Percentiles rank a stretch among this genome's conserved stretches.
phyloP scores from a whole-genome alignment of 768 basidiomycete genomes.

The Suillus subalutaceus region DNA sequence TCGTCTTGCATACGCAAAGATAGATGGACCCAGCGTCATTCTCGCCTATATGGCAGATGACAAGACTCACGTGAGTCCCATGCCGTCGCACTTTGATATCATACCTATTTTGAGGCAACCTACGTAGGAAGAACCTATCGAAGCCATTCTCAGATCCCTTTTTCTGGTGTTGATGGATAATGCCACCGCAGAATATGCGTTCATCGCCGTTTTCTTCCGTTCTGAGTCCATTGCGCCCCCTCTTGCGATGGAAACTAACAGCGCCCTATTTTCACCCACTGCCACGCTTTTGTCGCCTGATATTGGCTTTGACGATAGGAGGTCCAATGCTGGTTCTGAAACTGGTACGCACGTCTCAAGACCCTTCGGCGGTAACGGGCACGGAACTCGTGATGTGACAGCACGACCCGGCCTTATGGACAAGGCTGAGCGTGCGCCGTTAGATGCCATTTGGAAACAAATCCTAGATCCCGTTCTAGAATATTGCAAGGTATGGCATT shows the following conservation, averaged over 20 bases:
- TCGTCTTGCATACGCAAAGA: constrained; percentile 65
- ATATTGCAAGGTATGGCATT: constrained; percentile 67
- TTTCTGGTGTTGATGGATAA: constrained; percentile 95
- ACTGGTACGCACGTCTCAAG: constrained; percentile 38
- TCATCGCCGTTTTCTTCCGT: constrained; percentile 84
- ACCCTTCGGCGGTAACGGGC: constrained; percentile 28
- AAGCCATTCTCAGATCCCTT: constrained; percentile 83
- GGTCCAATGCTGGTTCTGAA: constrained; percentile 55
- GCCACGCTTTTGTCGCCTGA: constrained; percentile 46
- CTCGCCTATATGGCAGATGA: constrained; percentile 90
- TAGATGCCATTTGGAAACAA: constrained; percentile 84
- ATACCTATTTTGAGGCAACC: constrained; percentile 18
- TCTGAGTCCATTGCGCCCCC: constrained; percentile 34
- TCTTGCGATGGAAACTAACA: constrained; percentile 38
- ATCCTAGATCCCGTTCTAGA: constrained; percentile 90
- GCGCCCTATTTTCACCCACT: constrained; percentile 39
- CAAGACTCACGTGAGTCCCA: constrained; percentile 75
- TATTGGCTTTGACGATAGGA: constrained; percentile 40
- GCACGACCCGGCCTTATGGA: constrained; percentile 38
- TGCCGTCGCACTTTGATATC: background rate
- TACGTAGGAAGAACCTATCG: constrained; percentile 75
- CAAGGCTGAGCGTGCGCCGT: constrained; percentile 62
- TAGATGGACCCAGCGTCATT: constrained; percentile 81
- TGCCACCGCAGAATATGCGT: constrained; percentile 88
- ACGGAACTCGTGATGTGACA: constrained; percentile 16